Evolutionary conservation across 2,329 filamentous ascomycete species (phyloP), one percentile per base, ranked within the genome.

Genomic region (Aspergillus fructus): DNA sequence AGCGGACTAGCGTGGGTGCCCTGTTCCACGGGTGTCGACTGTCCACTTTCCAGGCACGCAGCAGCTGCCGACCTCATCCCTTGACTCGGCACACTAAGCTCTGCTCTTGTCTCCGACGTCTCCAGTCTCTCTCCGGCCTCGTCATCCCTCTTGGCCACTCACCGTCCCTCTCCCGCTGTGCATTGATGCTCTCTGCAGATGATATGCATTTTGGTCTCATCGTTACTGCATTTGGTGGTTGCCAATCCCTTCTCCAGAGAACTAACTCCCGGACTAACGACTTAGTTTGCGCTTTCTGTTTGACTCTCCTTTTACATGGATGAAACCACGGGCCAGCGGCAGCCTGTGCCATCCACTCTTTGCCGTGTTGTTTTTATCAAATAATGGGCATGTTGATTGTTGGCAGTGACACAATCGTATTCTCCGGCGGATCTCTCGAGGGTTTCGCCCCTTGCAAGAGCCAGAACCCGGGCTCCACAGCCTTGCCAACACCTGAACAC

Each of bases 251-350:
- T 51, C 53, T 58, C 56, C 56, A 55, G 55, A 56, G 39, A 58
- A 59, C 56, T 60, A 64, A 63, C 56, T 59, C 55, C 56, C 53
- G 39, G 51, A 53, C 62, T 63, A 66, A 58, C 55, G 53, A 50
- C 17, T 58, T 62, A 62, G 60, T 62, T 55, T 52, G 49, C 57
- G 49, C 53, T 42, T 55, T 30, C 27, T 30, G 27, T 9, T 53
- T 42, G 50, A 37, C 41, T 39, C 59, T 58, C 50, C 59, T 59
- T 60, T 60, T 53, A 45, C 58, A 43, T 17, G 45, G 34, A 19
- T 17, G 45, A 48, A 48, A 24, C 42, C 42, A 45, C 23, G 42
- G 42, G 42, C 21, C 23, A 27, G 19, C 42, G 27, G 23, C 43
- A 27, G 13, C 9, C 34, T n/a, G 12, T 37, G 34, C 12, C 34